These are phyloP conservation scores for Westerdykella sp. DNA, from an alignment of 2,329 filamentous ascomycete species.

Conservation along the genomic window DNA sequence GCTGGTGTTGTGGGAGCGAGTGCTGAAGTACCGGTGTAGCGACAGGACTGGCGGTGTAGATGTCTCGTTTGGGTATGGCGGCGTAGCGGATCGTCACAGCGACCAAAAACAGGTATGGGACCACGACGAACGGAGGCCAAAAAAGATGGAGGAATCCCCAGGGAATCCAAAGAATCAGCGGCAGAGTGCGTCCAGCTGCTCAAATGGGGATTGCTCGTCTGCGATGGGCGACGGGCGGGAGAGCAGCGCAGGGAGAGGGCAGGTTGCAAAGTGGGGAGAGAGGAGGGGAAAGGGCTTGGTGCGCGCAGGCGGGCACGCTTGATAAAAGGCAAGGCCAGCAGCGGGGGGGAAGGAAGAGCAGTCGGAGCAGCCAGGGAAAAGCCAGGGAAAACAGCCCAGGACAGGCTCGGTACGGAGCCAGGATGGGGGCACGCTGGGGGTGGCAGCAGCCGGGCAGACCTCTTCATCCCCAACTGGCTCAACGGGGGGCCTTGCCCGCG, in stretches of 20 bases:
- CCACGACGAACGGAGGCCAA: neutral
- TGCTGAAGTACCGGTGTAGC: conserved; percentile 34
- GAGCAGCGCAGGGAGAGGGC: neutral
- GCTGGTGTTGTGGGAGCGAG: conserved; percentile 28
- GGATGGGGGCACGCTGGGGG: neutral
- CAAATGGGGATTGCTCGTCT: neutral
- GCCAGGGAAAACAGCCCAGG: too few species aligned
- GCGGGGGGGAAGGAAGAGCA: neutral
- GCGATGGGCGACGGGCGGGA: conserved; percentile 4
- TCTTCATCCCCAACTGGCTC: too few species aligned
- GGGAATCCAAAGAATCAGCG: neutral
- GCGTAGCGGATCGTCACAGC: conserved; percentile 2
- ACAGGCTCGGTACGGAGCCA: too few species aligned
- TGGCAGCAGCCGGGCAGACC: conserved; percentile 7
- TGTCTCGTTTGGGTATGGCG: conserved; percentile 29
- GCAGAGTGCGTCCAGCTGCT: neutral
- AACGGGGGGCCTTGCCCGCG: conserved; percentile 10
- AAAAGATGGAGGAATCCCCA: neutral
- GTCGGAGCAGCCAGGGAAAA: too few species aligned
- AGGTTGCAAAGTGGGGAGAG: conserved; percentile 3
- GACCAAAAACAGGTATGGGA: neutral
- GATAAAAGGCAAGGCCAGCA: neutral
- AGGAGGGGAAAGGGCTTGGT: neutral
- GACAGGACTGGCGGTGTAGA: conserved; percentile 36
- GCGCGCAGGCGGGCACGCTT: neutral